Percentiles rank a stretch among this genome's conserved stretches.
Evolutionary conservation across 2,329 filamentous ascomycete species (phyloP).

Genomic region (Ophiostoma novo-ulmi): DNA sequence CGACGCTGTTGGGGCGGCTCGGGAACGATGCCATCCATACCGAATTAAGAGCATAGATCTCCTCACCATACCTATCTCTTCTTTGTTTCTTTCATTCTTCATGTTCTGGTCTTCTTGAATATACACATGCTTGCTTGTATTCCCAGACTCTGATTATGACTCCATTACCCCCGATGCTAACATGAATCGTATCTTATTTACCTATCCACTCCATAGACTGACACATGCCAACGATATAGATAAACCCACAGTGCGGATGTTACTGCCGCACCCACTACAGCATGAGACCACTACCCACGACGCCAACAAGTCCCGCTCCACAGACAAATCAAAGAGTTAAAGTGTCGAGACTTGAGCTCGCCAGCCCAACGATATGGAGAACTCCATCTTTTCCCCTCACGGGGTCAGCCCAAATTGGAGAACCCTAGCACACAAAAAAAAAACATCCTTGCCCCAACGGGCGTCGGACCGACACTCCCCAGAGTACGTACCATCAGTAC

Average conservation of each 20-base stretch:
- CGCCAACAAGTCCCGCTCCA: not conserved
- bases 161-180: not conserved
- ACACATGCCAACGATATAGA: not conserved
- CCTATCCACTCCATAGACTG: not conserved
- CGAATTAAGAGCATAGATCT: not conserved
- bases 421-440: not conserved
- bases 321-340: too few species aligned
- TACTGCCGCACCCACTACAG: not conserved
- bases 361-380: not conserved
- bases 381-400: slow-evolving; percentile 16
- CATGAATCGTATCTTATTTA: not conserved
- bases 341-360: not conserved
- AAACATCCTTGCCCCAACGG: slow-evolving; percentile 13
- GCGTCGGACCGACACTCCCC: slow-evolving; percentile 15
- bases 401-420: slow-evolving; percentile 10
- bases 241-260: not conserved
- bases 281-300: not conserved
- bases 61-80: not conserved
- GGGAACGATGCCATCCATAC: slow-evolving; percentile 5
- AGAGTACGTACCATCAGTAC: not conserved
- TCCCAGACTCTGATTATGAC: not conserved
- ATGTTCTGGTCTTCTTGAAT: not conserved
- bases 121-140: not conserved
- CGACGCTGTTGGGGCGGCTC: not conserved
- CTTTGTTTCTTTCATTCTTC: not conserved